Evolutionary conservation across 2,329 filamentous ascomycete species (phyloP).

Genomic region (Phoma herbarum): DNA sequence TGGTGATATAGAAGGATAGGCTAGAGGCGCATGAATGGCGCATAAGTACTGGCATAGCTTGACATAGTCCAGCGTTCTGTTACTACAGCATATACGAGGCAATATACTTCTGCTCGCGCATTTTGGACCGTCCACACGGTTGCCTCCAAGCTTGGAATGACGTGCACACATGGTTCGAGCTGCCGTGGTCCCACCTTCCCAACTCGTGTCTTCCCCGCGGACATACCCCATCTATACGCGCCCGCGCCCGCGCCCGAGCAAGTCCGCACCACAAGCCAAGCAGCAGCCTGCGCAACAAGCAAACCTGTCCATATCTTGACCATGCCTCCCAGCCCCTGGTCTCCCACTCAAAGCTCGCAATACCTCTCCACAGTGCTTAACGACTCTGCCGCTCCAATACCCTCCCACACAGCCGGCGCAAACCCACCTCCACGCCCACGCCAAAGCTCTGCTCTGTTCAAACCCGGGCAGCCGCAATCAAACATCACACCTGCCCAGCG

Average conservation of each 20-base stretch:
- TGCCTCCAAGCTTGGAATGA: not conserved
- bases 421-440: slow-evolving; percentile 5
- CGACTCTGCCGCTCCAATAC: slow-evolving; percentile 1
- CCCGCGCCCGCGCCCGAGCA: not conserved
- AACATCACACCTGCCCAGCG: slow-evolving; percentile 36
- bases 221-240: slow-evolving; percentile 15
- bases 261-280: slow-evolving; percentile 13
- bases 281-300: not conserved
- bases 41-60: slow-evolving; percentile 13
- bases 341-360: slow-evolving; percentile 5
- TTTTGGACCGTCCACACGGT: not conserved
- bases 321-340: slow-evolving; percentile 1
- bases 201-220: slow-evolving; percentile 31
- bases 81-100: slow-evolving; percentile 14
- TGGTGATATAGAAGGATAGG: slow-evolving; percentile 2
- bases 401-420: not conserved
- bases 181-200: slow-evolving; percentile 31
- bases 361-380: slow-evolving; percentile 24
- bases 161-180: not conserved
- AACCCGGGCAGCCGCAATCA: not conserved
- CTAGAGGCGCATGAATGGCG: slow-evolving; percentile 12
- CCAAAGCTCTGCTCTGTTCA: not conserved
- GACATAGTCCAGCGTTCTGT: slow-evolving; percentile 19
- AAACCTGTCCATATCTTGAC: not conserved
- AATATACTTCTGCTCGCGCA: slow-evolving; percentile 12